Conservation (phyloP, 257 asterid genomes). For the Nicotiana attenuata region DNA sequence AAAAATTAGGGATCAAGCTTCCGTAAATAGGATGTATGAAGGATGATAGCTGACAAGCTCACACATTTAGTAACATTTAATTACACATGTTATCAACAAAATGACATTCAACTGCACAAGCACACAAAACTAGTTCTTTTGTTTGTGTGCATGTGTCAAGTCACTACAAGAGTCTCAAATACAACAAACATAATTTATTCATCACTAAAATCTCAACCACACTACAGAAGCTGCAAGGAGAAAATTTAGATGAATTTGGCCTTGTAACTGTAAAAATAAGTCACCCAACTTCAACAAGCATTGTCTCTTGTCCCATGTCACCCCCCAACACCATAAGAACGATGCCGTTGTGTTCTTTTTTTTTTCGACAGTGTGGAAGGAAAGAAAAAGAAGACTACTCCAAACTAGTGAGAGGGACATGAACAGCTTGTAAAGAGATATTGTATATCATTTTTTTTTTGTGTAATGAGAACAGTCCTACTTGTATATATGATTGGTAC, state of each 20-base stretch:
- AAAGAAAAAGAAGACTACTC: not conserved
- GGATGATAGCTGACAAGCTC: not conserved
- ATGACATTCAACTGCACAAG: not conserved
- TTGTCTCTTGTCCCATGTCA: not conserved
- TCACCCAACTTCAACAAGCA: not conserved
- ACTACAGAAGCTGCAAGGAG: not conserved
- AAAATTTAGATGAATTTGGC: not conserved
- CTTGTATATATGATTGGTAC: not conserved
- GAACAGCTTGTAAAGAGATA: not conserved
- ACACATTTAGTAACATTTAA: not conserved
- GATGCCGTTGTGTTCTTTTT: not conserved
- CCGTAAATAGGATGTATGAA: not conserved
- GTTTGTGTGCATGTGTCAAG: not conserved
- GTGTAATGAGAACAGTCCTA: no score
- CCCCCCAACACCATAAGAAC: not conserved
- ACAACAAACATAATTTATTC: not conserved
- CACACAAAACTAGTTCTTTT: not conserved
- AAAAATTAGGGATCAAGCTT: not conserved
- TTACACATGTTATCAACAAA: not conserved
- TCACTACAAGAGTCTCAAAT: not conserved
- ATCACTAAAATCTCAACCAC: not conserved
- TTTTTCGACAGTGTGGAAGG: not conserved
- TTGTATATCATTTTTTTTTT: no score
- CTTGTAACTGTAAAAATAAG: not conserved
- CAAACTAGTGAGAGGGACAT: not conserved